Conservation (phyloP, 108 stramenopile species). For the Aurantiochytrium sp. region DNA sequence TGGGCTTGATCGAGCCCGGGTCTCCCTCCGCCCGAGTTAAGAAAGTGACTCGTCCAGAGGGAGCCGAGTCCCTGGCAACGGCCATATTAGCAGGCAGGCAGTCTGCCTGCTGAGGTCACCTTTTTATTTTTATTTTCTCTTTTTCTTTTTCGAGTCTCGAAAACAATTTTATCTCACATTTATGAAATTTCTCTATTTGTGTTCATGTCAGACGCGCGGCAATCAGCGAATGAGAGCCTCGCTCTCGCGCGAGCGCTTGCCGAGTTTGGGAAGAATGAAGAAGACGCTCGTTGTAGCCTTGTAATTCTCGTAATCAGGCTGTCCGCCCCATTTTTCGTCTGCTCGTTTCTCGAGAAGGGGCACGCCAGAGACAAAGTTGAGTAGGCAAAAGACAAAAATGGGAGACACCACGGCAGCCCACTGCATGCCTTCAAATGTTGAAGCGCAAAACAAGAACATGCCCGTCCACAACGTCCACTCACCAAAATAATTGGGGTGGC, state of each 20-base stretch:
- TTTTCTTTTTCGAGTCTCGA: too few relatives aligned
- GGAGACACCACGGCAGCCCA: constrained; percentile 18
- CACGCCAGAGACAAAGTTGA: constrained; percentile 17
- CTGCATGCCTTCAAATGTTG: background rate
- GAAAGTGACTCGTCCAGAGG: too few relatives aligned
- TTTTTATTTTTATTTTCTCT: too few relatives aligned
- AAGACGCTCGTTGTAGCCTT: background rate
- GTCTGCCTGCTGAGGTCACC: too few relatives aligned
- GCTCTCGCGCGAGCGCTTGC: background rate
- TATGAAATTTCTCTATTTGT: too few relatives aligned
- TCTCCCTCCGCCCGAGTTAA: too few relatives aligned
- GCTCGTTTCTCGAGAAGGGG: constrained; percentile 20
- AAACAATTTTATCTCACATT: too few relatives aligned
- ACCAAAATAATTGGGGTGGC: constrained; percentile 36
- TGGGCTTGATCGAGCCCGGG: too few relatives aligned
- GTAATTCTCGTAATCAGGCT: constrained; percentile 23
- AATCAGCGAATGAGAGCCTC: background rate
- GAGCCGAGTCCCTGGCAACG: too few relatives aligned
- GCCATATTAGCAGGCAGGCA: too few relatives aligned
- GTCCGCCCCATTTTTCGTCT: constrained; percentile 21
- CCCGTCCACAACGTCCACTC: constrained; percentile 22
- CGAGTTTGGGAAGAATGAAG: background rate
- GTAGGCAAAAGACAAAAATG: constrained; percentile 4
- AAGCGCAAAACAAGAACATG: background rate
- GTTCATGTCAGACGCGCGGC: too few relatives aligned